phyloP scores from a whole-genome alignment of 2,329 filamentous ascomycete species.

The Aspergillus sp. region DNA sequence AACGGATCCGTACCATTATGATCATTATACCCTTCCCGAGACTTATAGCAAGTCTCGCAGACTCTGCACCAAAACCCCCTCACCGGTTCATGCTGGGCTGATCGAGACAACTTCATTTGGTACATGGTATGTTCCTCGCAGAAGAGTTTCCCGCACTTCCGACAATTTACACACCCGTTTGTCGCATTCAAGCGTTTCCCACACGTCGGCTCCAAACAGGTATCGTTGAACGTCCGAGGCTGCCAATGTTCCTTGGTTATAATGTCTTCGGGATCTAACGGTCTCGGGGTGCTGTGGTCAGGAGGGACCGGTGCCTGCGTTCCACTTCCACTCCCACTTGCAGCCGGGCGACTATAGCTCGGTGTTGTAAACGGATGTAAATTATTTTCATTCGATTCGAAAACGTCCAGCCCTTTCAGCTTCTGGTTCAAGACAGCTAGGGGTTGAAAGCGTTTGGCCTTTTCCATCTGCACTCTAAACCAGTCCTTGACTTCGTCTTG shows the following conservation, averaged over 20 bases:
- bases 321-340: no score
- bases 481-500: constrained; percentile 95
- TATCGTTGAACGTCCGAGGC: constrained; percentile 60
- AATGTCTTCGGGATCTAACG: constrained; percentile 75
- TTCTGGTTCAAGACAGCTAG: constrained; percentile 89
- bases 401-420: constrained; percentile 82
- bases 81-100: constrained; percentile 81
- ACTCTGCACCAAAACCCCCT: constrained; percentile 89
- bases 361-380: constrained; percentile 23
- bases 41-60: constrained; percentile 99
- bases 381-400: constrained; percentile 74
- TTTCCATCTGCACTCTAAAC: constrained; percentile 91
- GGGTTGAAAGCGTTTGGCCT: constrained; percentile 87
- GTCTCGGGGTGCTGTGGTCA: constrained; percentile 9
- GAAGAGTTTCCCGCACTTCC: constrained; percentile 85
- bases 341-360: constrained; percentile 17
- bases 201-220: constrained; percentile 81
- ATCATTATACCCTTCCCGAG: constrained; percentile 89
- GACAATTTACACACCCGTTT: constrained; percentile 82
- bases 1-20: constrained; percentile 47
- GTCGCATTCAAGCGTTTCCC: constrained; percentile 68
- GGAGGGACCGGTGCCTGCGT: constrained; percentile 20
- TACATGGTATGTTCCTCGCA: constrained; percentile 99
- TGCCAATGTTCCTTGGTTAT: constrained; percentile 91
- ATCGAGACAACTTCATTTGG: constrained; percentile 91